These are phyloP conservation scores for Corymbia citriodora DNA, from an alignment of 441 rosid species.

Conservation along the genomic window DNA sequence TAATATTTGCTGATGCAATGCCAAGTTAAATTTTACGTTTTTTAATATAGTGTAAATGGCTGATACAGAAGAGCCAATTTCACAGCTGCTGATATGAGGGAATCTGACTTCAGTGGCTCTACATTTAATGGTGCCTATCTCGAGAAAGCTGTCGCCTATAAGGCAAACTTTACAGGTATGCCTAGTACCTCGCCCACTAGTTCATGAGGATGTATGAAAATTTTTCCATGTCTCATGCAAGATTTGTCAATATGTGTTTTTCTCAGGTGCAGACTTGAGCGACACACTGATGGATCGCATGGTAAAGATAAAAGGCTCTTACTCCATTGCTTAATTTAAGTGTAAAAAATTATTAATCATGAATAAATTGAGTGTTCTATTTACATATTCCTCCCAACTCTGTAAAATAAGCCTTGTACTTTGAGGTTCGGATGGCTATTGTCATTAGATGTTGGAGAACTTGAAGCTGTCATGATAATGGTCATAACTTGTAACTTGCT, in stretches of 20 bases:
- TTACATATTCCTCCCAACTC: background rate
- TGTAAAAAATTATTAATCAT: background rate
- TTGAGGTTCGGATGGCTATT: background rate
- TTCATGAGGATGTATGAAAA: background rate
- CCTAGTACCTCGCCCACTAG: background rate
- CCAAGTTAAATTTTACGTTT: background rate
- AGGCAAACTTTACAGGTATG: slow-evolving; percentile 81
- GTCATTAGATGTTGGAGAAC: background rate
- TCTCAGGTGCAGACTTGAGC: slow-evolving; percentile 86
- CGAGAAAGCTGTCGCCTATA: slow-evolving; percentile 95
- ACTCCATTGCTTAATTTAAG: background rate
- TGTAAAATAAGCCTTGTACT: background rate
- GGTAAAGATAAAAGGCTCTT: slow-evolving; percentile 29
- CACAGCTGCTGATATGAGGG: slow-evolving; percentile 93
- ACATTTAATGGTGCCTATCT: slow-evolving; percentile 91
- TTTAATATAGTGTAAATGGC: slow-evolving; percentile 12
- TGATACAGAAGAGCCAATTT: slow-evolving; percentile 89
- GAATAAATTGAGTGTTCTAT: background rate
- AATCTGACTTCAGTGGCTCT: slow-evolving; percentile 89
- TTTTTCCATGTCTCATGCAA: background rate
- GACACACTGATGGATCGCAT: slow-evolving; percentile 98
- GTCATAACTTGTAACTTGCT: background rate
- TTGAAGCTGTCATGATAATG: background rate
- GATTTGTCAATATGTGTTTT: background rate
- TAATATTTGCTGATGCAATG: background rate